Conservation (phyloP, 306 rosid species). For the Vigna hirtella region DNA sequence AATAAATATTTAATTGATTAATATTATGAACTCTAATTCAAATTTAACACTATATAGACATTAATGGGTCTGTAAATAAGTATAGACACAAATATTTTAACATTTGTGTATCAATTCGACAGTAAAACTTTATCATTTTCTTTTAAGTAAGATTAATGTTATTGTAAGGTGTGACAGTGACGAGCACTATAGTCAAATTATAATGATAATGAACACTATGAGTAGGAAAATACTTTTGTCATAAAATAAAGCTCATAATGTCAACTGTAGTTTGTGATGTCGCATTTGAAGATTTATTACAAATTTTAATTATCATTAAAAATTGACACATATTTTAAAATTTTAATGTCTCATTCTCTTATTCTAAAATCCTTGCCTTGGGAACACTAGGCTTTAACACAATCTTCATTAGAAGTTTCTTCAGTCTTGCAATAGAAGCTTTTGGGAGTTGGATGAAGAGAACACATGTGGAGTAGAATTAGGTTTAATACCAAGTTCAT, state of each 20-base stretch:
- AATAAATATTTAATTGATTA: background rate
- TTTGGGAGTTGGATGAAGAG: too few species aligned
- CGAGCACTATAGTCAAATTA: background rate
- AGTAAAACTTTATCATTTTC: background rate
- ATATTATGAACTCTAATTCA: background rate
- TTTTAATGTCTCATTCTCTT: too few species aligned
- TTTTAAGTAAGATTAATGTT: background rate
- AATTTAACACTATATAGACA: background rate
- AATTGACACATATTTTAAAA: too few species aligned
- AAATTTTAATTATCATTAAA: too few species aligned
- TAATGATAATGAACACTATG: background rate
- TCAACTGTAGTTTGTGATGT: background rate
- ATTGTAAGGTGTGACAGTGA: background rate
- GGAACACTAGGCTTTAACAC: too few species aligned
- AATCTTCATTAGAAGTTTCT: too few species aligned
- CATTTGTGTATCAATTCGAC: background rate
- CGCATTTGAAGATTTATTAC: background rate
- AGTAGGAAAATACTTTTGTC: background rate
- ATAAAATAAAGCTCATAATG: background rate
- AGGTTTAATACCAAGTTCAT: too few species aligned
- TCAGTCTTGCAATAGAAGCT: too few species aligned
- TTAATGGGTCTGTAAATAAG: conserved; percentile 5
- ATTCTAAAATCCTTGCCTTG: too few species aligned
- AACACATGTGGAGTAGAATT: too few species aligned
- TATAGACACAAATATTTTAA: background rate